These are phyloP conservation scores for Apophysomyces trapeziformis DNA, from an alignment of 371 early-diverging fungal genomes.

Conservation along the genomic window DNA sequence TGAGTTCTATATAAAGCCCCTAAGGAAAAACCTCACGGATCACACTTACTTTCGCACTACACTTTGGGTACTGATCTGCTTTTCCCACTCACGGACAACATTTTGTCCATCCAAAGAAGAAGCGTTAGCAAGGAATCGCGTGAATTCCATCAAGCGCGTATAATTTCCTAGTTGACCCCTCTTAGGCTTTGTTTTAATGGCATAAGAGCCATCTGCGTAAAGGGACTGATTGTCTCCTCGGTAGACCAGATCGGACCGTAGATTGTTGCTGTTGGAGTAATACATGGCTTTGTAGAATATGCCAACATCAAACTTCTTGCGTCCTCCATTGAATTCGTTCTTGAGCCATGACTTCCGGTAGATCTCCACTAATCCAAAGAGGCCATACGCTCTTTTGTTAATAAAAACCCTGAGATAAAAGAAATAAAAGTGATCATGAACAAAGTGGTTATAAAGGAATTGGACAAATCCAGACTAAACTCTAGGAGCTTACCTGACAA, in stretches of 20 bases:
- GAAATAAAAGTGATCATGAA: too few relatives aligned
- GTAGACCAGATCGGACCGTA: constrained; percentile 29
- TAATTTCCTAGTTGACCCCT: constrained; percentile 15
- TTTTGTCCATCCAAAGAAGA: background rate
- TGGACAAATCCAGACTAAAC: too few relatives aligned
- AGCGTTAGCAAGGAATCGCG: constrained; percentile 26
- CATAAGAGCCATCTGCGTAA: constrained; percentile 15
- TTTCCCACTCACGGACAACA: constrained; percentile 17
- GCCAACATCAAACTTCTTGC: constrained; percentile 36
- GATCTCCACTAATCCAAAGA: constrained; percentile 41
- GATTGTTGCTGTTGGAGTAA: background rate
- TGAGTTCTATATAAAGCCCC: background rate
- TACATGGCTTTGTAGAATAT: constrained; percentile 36
- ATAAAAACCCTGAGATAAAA: constrained; percentile 30
- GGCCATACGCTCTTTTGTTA: constrained; percentile 38
- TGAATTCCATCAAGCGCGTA: constrained; percentile 19
- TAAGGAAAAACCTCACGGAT: background rate
- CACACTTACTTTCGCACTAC: constrained; percentile 24
- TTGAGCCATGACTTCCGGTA: constrained; percentile 41
- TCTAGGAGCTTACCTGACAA: background rate
- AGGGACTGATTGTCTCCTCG: constrained; percentile 23
- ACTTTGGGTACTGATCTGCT: constrained; percentile 21
- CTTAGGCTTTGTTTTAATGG: constrained; percentile 7
- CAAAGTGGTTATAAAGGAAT: too few relatives aligned
- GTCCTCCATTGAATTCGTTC: constrained; percentile 39